phyloP scores from a whole-genome alignment of 2,329 filamentous ascomycete genomes.

The Parastagonospora avenae region DNA sequence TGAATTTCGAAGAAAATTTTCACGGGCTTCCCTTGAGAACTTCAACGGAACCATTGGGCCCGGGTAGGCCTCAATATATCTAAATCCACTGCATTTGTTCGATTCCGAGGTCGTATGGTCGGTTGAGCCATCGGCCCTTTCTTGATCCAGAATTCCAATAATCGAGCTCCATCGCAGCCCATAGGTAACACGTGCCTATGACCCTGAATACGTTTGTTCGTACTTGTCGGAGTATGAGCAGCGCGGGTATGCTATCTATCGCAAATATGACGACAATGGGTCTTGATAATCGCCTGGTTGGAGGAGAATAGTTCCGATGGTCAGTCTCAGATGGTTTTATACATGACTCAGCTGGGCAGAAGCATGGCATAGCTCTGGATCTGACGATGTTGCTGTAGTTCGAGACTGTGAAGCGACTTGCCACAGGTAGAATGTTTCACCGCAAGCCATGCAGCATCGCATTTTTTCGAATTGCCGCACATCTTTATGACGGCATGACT shows the following conservation, averaged over 20 bases:
- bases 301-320: background rate
- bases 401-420: no score
- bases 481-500: background rate
- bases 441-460: background rate
- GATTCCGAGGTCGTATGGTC: background rate
- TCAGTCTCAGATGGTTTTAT: background rate
- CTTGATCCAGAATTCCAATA: background rate
- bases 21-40: no score
- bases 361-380: background rate
- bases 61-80: background rate
- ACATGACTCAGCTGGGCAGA: background rate
- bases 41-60: no score
- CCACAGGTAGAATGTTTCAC: background rate
- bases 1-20: no score
- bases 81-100: background rate
- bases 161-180: background rate
- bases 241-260: background rate
- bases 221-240: background rate
- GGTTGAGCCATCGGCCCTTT: background rate
- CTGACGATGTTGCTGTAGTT: background rate
- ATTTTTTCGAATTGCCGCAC: background rate
- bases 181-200: background rate
- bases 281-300: conserved; percentile 1
- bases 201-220: background rate
- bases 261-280: background rate